Base-by-base conservation (phyloP, 768 basidiomycete species). In the Solioccasus polychromus region DNA sequence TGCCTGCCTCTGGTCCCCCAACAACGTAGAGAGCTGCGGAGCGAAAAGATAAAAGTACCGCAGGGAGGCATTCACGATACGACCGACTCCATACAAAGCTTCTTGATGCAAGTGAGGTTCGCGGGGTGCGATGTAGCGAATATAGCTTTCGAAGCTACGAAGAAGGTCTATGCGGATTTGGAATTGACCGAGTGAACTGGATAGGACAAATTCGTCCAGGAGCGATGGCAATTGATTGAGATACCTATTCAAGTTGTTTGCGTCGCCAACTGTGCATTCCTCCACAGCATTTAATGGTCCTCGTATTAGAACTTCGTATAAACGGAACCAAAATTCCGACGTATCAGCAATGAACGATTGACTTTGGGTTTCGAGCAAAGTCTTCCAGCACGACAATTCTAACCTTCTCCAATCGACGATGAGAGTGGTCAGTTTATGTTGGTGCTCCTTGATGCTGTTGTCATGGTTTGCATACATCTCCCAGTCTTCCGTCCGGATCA, bases 401-500 rank as follows among this genome's bases (percentile, higher is more conserved):
- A 94, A 69, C 24, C 91, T 78, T 43, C 96, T 76, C 96, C 96
- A 98, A 9, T 81, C 78, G 38, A 99, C 82, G 36, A 98, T 87
- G 37, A 93, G 73, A 20, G 65, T 67, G 10, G 79, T 85, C 19
- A 96, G 63, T 4, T 72, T 73, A 20, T 80, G 77, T 48, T 82
- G 92, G 56, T 88, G 72, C 1, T 61, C 42, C 57, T 77, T 80
- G 53, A 99, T 75, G 32, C 83, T 83, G 59, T 92, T 97, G 34
- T 87, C 83, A n/a, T 82, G 75, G 67, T 92, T 93, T n/a, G 95
- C 86, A 60, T 88, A 98, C 54, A 83, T 82, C 62, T 99, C 92
- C 96, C 96, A 99, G 59, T 98, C 95, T 42, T 93, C 89, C 19
- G 80, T 91, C 50, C 95, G 88, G 38, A 85, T 58, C 2, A 98